These are phyloP conservation scores for Aspergillus incahuasiensis DNA, from an alignment of 495 filamentous ascomycete genomes.

Conservation along the genomic window DNA sequence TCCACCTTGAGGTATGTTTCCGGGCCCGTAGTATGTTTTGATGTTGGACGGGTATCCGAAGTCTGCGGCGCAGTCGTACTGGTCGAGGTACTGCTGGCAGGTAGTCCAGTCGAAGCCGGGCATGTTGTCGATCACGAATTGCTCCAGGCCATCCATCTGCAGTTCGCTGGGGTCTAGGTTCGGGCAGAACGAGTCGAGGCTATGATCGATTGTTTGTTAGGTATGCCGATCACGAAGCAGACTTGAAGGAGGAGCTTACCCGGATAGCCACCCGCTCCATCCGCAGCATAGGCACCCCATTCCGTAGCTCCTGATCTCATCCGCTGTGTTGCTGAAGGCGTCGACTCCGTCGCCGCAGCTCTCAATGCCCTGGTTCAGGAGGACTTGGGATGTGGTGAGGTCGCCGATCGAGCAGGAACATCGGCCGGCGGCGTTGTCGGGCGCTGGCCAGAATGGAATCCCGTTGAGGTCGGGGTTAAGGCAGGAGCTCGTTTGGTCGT, in stretches of 20 bases:
- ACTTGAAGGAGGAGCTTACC: not conserved
- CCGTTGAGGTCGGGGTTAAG: not conserved
- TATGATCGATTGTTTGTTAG: not conserved
- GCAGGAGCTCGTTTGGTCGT: not conserved
- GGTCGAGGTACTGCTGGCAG: not conserved
- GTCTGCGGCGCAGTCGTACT: not conserved
- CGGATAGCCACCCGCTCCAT: not conserved
- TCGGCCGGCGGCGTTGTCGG: not conserved
- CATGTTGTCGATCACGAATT: not conserved
- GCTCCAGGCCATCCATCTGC: not conserved
- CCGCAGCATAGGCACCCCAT: slow-evolving; percentile 4
- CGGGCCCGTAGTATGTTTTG: not conserved
- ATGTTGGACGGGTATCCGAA: slow-evolving; percentile 1
- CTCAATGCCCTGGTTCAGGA: not conserved
- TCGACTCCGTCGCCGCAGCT: not conserved
- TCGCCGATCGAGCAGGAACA: slow-evolving; percentile 2
- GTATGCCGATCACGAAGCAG: too few species aligned
- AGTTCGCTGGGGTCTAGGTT: not conserved
- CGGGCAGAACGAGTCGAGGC: not conserved
- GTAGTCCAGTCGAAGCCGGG: not conserved
- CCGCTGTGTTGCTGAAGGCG: not conserved
- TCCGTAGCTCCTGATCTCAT: not conserved
- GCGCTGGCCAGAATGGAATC: slow-evolving; percentile 6
- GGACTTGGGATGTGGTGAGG: not conserved
- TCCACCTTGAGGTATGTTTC: not conserved